A percentile compares a stretch with the other conserved stretches of the same genome.
Evolutionary conservation across 345 rosid genomes (phyloP).

Genomic region (Citrus glauca): DNA sequence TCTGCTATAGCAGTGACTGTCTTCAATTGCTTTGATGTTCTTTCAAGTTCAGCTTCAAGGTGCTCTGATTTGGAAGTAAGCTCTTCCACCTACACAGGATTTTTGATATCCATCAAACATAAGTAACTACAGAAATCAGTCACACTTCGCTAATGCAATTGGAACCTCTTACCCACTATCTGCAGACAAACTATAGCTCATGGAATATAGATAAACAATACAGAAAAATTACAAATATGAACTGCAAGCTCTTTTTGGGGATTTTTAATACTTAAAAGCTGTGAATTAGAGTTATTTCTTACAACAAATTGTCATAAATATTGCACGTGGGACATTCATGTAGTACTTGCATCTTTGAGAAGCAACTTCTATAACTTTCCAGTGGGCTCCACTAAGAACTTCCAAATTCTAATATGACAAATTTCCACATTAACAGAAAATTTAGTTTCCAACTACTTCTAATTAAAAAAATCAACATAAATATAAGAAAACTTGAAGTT

Average conservation of each 20-base stretch:
- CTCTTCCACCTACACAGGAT: conserved; percentile 60
- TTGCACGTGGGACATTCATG: background rate
- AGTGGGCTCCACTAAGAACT: background rate
- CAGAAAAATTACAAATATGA: background rate
- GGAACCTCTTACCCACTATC: background rate
- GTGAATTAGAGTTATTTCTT: background rate
- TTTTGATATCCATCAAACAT: conserved; percentile 1
- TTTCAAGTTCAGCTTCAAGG: conserved; percentile 78
- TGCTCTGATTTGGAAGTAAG: conserved; percentile 47
- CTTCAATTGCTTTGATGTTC: conserved; percentile 54
- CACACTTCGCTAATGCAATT: background rate
- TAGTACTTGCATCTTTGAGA: background rate
- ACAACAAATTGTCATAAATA: background rate
- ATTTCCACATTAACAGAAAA: background rate
- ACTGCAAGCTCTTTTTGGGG: background rate
- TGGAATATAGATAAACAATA: background rate
- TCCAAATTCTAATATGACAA: background rate
- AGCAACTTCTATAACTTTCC: background rate
- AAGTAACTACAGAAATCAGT: background rate
- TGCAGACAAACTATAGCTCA: background rate
- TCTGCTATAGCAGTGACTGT: conserved; percentile 67
- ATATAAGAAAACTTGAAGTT: background rate
- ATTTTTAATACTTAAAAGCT: background rate
- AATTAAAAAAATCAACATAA: background rate
- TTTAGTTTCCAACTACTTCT: background rate